A percentile compares a stretch with the other conserved stretches of the same genome.
phyloP scores from a whole-genome alignment of 2,329 filamentous ascomycete species.

The Chrysoporthe puriensis region DNA sequence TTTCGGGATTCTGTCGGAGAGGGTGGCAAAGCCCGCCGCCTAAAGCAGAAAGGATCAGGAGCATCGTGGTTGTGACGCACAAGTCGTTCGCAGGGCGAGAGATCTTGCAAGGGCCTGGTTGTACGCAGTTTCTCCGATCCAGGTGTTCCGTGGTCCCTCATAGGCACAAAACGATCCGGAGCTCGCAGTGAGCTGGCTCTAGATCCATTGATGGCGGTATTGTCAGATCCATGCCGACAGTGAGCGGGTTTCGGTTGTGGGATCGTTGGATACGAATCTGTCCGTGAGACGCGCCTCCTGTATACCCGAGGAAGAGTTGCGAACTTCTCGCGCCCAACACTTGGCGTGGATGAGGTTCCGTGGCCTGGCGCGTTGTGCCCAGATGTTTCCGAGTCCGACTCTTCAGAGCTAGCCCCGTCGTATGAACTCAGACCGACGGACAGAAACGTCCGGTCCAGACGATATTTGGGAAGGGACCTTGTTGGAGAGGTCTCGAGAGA shows the following conservation, averaged over 20 bases:
- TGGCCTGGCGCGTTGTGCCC: neutral
- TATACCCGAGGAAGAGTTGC: constrained; percentile 20
- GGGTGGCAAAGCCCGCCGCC: constrained; percentile 34
- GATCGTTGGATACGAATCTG: constrained; percentile 18
- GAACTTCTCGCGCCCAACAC: neutral
- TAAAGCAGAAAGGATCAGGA: constrained; percentile 48
- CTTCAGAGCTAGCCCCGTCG: constrained; percentile 27
- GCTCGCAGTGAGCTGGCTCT: constrained; percentile 31
- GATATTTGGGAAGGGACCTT: neutral
- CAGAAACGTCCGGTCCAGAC: constrained; percentile 2
- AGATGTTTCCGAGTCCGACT: constrained; percentile 5
- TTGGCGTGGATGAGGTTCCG: neutral
- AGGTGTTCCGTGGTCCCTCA: constrained; percentile 41
- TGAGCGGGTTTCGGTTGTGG: constrained; percentile 8
- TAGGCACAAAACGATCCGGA: constrained; percentile 57
- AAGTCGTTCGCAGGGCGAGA: constrained; percentile 50
- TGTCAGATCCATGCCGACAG: constrained; percentile 22
- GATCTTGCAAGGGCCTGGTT: constrained; percentile 45
- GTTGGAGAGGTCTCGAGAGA: constrained; percentile 24
- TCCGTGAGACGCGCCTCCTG: constrained; percentile 21
- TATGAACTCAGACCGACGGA: constrained; percentile 19
- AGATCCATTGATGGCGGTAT: constrained; percentile 11
- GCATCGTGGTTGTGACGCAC: constrained; percentile 46
- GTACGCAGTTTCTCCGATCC: constrained; percentile 50
- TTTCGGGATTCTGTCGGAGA: constrained; percentile 27